Base-by-base conservation (phyloP, 1,284 basidiomycete genomes). In the Butyriboletus appendiculatus region DNA sequence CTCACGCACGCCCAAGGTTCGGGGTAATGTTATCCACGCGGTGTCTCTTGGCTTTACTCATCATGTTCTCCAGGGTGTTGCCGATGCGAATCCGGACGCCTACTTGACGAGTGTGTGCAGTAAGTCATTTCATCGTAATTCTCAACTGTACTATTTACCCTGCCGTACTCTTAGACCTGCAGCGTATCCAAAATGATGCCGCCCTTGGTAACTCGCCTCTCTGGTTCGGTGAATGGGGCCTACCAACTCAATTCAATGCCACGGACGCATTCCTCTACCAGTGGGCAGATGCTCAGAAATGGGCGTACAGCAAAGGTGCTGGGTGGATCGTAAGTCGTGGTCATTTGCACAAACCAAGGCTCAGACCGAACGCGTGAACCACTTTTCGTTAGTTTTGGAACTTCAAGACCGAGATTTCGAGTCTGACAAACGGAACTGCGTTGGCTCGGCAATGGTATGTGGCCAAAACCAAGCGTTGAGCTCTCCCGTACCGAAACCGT, bases 271-370 rank as follows among this genome's bases (percentile, higher is more conserved):
- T 90, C 75, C 67, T 90, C 35, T 59, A 55, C 48, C 72, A 85
- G 61, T 90, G 87, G 88, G 88, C 86, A n/a, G 88, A 92, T 61
- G 86, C 90, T 28, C 88, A 90, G 69, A 91, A 91, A 67, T 71
- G 82, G 40, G 74, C 78, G 0, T 90, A 87, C 56, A 78, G 76
- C 51, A 67, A 86, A 61, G 79, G 79, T 35, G 77, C 78, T 3
- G 88, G 88, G 20, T 92, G 88, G 87, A 77, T 89, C 41, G 86
- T 88, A 54, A 62, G 63, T 48, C 68, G 76, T 76, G 26, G 15
- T n/a, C 49, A 2, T 41, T 46, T 34, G 20, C 20, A 24, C 37
- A 35, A 34, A 7, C 8, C 20, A 22, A 22, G n/a, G 15, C 8
- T 40, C 34, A 32, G 42, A 26, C 16, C 3, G 15, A 45, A 22